phyloP scores from a whole-genome alignment of 2,329 filamentous ascomycete genomes.

The Colletotrichum destructivum region DNA sequence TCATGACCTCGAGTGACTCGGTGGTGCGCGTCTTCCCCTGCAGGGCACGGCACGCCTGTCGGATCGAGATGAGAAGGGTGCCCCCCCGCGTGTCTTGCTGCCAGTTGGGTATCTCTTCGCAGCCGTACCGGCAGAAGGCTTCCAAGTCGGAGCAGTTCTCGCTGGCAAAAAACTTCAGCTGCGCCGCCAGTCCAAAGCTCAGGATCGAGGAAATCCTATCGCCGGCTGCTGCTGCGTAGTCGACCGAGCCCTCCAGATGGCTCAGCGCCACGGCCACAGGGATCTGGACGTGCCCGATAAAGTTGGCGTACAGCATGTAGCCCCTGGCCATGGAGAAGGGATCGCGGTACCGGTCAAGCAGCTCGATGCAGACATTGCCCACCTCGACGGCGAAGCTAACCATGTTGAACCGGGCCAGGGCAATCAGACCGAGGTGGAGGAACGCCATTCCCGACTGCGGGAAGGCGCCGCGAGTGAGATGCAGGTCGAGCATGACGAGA shows the following conservation, averaged over 20 bases:
- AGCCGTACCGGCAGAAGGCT: constrained; percentile 78
- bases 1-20: constrained; percentile 71
- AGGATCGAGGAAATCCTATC: constrained; percentile 81
- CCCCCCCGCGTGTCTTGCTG: constrained; percentile 79
- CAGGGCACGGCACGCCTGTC: constrained; percentile 78
- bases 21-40: constrained; percentile 78
- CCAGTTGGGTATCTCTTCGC: constrained; percentile 82
- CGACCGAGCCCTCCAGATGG: constrained; percentile 76
- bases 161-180: constrained; percentile 78
- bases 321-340: constrained; percentile 78
- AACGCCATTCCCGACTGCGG: constrained; percentile 80
- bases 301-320: constrained; percentile 78
- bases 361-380: constrained; percentile 72
- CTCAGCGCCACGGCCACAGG: constrained; percentile 72
- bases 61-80: constrained; percentile 75
- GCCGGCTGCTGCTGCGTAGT: constrained; percentile 76
- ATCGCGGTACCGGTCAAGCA: constrained; percentile 76
- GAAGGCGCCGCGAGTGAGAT: constrained; percentile 75
- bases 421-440: constrained; percentile 77
- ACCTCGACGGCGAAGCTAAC: constrained; percentile 77
- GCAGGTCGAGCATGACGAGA: constrained; percentile 76
- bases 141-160: constrained; percentile 80
- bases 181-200: constrained; percentile 77
- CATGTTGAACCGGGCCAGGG: constrained; percentile 80
- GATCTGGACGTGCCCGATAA: constrained; percentile 78